phyloP scores from a whole-genome alignment of 768 basidiomycete species.

The Pleurotus citrinopileatus region DNA sequence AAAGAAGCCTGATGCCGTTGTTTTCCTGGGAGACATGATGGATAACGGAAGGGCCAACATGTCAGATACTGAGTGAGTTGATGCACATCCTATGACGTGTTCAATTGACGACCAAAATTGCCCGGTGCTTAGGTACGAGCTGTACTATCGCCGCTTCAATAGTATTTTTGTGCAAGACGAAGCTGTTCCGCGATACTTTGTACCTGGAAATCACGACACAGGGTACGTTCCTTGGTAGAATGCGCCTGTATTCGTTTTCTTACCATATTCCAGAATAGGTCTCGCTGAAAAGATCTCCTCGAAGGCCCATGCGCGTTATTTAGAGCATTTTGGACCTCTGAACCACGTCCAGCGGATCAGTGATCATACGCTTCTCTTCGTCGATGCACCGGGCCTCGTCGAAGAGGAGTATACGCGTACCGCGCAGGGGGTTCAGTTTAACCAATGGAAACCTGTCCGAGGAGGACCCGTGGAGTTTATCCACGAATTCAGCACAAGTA shows the following conservation, averaged over 20 bases:
- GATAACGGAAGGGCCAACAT: conserved; percentile 74
- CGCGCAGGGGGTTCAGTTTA: conserved; percentile 34
- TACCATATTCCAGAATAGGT: conserved; percentile 40
- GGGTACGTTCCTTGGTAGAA: conserved; percentile 43
- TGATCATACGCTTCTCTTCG: conserved; percentile 69
- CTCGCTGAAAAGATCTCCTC: conserved; percentile 41
- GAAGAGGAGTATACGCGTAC: conserved; percentile 67
- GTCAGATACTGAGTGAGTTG: conserved; percentile 66
- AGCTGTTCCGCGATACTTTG: conserved; percentile 56
- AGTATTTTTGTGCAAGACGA: conserved; percentile 58
- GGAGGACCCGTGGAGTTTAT: conserved; percentile 56
- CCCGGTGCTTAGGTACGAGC: conserved; percentile 59
- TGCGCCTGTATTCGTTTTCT: conserved; percentile 24
- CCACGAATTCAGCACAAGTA: conserved; percentile 38
- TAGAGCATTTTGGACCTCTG: conserved; percentile 71
- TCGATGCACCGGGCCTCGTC: conserved; percentile 71
- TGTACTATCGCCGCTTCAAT: conserved; percentile 65
- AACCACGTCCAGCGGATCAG: conserved; percentile 63
- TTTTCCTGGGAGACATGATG: conserved; percentile 93
- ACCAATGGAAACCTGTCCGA: conserved; percentile 44
- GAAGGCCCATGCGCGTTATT: conserved; percentile 54
- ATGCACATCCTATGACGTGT: conserved; percentile 5
- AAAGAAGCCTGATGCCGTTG: conserved; percentile 63
- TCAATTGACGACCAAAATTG: conserved; percentile 1
- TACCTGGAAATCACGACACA: conserved; percentile 92